phyloP scores from a whole-genome alignment of 2,329 filamentous ascomycete genomes.

The Fonsecaea monophora region DNA sequence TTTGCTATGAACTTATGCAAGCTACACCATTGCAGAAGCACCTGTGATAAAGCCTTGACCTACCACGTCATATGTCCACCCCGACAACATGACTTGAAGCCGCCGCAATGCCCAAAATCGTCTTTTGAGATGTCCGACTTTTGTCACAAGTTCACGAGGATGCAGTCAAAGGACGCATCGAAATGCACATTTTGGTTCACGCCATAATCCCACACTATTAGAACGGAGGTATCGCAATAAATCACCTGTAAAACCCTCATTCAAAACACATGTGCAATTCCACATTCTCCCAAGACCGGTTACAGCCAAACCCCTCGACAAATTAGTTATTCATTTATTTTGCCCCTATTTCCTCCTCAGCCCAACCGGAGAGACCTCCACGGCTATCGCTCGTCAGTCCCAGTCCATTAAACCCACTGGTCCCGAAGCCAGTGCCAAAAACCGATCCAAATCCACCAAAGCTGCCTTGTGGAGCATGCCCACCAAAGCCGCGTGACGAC shows the following conservation, averaged over 20 bases:
- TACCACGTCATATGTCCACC: conserved; percentile 28
- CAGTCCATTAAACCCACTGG: conserved; percentile 62
- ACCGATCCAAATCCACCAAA: conserved; percentile 66
- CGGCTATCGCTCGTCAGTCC: conserved; percentile 62
- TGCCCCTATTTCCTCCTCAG: conserved; percentile 67
- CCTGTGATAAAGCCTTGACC: neutral
- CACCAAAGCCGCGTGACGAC: conserved; percentile 37
- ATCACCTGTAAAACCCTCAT: conserved; percentile 18
- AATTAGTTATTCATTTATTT: conserved; percentile 49
- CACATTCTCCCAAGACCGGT: conserved; percentile 16
- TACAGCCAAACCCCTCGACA: conserved; percentile 16
- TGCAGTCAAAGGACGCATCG: conserved; percentile 31
- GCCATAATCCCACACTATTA: conserved; percentile 26
- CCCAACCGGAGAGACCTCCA: conserved; percentile 66
- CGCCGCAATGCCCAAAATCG: conserved; percentile 21
- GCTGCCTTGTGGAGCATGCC: conserved; percentile 52
- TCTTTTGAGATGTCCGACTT: conserved; percentile 19
- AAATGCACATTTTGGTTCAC: conserved; percentile 9
- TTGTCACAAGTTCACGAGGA: conserved; percentile 30
- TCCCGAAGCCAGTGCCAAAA: conserved; percentile 62
- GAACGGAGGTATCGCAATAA: conserved; percentile 26
- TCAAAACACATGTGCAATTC: conserved; percentile 26
- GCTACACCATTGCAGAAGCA: neutral
- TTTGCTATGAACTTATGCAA: neutral
- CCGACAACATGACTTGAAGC: conserved; percentile 24